phyloP scores from a whole-genome alignment of 176 grass and related monocot genomes.

The Rhipidocladum racemiflorum region DNA sequence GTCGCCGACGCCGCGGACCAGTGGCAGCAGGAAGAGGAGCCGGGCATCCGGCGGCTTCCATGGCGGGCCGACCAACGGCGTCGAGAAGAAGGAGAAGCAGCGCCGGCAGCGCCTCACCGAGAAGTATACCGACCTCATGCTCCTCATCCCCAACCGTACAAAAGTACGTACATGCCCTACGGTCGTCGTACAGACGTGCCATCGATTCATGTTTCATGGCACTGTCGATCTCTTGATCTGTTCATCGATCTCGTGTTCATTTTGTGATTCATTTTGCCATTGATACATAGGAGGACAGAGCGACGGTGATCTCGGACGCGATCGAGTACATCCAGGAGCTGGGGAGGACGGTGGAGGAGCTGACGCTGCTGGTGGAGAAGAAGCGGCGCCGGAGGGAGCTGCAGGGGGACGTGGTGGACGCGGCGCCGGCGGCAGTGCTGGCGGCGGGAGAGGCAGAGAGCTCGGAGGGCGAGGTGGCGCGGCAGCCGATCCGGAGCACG shows the following conservation, averaged over 20 bases:
- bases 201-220: neutral
- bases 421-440: neutral
- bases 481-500: slow-evolving; percentile 61
- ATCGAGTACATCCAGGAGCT: slow-evolving; percentile 84
- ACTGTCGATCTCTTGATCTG: neutral
- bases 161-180: slow-evolving; percentile 38
- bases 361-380: slow-evolving; percentile 67
- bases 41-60: slow-evolving; percentile 16
- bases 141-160: slow-evolving; percentile 67
- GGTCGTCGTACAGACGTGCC: neutral
- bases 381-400: slow-evolving; percentile 47
- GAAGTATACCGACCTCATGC: slow-evolving; percentile 63
- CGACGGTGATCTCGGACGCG: slow-evolving; percentile 64
- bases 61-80: slow-evolving; percentile 22
- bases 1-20: slow-evolving; percentile 23
- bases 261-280: neutral
- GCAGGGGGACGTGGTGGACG: slow-evolving; percentile 40
- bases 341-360: slow-evolving; percentile 65
- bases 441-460: slow-evolving; percentile 35
- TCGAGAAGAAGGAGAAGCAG: slow-evolving; percentile 85
- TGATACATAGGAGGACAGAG: slow-evolving; percentile 49
- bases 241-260: neutral
- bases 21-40: slow-evolving; percentile 42
- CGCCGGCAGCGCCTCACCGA: slow-evolving; percentile 58
- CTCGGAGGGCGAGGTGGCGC: slow-evolving; percentile 46